phyloP scores from a whole-genome alignment of 2,329 filamentous ascomycete genomes.

The Aspergillus hiratsukae region DNA sequence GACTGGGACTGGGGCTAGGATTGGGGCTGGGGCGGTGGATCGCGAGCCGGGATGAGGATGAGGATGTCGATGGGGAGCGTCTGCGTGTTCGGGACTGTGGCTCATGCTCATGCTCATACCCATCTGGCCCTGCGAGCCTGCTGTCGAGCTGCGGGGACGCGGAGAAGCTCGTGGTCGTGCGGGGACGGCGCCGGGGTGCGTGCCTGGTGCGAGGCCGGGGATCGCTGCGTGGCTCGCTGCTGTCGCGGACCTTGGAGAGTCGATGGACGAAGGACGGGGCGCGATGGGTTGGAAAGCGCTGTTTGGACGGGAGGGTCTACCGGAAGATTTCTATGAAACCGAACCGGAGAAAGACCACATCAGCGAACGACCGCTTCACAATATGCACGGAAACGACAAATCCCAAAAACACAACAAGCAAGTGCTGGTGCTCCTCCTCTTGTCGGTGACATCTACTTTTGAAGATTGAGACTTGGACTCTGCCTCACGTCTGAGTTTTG shows the following conservation, averaged over 20 bases:
- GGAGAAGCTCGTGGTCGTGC: not conserved
- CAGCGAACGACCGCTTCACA: not conserved
- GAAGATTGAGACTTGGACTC: conserved; percentile 26
- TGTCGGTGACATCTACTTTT: conserved; percentile 23
- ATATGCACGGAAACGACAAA: not conserved
- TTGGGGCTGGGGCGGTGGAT: not conserved
- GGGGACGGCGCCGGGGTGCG: not conserved
- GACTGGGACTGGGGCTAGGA: not conserved
- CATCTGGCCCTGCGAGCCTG: not conserved
- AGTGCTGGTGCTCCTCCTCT: not conserved
- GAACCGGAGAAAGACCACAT: not conserved
- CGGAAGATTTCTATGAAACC: not conserved
- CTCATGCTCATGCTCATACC: not conserved
- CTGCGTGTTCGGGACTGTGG: not conserved
- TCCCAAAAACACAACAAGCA: not conserved
- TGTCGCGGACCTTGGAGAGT: not conserved
- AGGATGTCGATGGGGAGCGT: not conserved
- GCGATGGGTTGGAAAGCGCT: conserved; percentile 3
- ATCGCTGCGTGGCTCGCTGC: not conserved
- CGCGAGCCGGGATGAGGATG: not conserved
- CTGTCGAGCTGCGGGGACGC: not conserved
- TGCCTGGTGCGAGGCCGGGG: not conserved
- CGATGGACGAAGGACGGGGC: not conserved
- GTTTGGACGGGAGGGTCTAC: not conserved
- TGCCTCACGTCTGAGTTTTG: conserved; percentile 52